Evolutionary conservation across 192 early-diverging fungal genomes (phyloP), one percentile per base, ranked within the genome.

Genomic region (Backusella liffmaniae): DNA sequence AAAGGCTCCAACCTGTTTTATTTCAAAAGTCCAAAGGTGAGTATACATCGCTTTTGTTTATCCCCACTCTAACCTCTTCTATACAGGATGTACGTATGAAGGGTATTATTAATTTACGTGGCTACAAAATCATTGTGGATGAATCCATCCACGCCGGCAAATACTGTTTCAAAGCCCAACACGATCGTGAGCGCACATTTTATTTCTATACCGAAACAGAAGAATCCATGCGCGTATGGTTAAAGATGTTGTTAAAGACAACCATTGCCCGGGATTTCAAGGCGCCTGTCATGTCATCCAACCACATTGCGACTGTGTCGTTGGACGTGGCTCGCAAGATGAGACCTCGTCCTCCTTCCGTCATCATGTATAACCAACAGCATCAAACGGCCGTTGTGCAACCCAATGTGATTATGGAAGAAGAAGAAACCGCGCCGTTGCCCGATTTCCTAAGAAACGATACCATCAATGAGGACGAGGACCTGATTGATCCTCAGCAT

Each of bases 241-340:
- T 91, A 29, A 89, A 87, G 53, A 83, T 86, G 5, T 49, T 91
- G 71, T 84, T 89, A 79, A 91, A 91, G 75, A 86, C 87, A 15
- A 91, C 89, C 0, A 91, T 91, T 75, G 76, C 82, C 16, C 82
- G 88, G 1, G 88, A 89, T 56, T 80, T 77, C n/a, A 79, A 65
- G 51, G 88, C 88, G 0, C 89, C 88, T 34, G 85, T 90, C 13
- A 79, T 87, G 26, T 88, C 87, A 1, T 90, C 89, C 12, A 86
- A 83, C 44, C 86, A 86, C 44, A 85, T 90, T 51, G 76, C 77
- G 9, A 90, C 89, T 0, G 80, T 90, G 16, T 75, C 86, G 0
- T 67, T 90, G 18, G 79, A 87, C 32, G 79, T 84, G 2, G 89
- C 89, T 16, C 83, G 84, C 34, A 70, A 84, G 65, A 73, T 87